Evolutionary conservation across 139 green algal genomes (phyloP), one percentile per base, ranked within the genome.

Genomic region (Volvox africanus): DNA sequence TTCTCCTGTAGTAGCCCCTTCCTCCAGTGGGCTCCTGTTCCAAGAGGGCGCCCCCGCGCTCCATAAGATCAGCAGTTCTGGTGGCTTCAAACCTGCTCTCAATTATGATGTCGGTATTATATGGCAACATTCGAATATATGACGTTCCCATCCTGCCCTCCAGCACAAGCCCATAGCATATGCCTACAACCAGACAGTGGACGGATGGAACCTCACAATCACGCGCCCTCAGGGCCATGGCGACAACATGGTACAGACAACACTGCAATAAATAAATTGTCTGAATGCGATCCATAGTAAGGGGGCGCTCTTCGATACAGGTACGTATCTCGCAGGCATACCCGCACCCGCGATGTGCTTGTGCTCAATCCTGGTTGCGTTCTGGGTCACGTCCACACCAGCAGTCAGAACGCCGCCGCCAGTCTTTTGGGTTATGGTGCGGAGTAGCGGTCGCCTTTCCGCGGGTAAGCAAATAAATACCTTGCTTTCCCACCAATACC

Each of bases 81-180:
- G 30, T 18, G 55, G 67, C 5, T 21, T 61, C 61, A 32, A 5
- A 26, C 1, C 55, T 61, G 11, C n/a, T 55, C 24, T 32, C 80
- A 14, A 36, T 36, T 37, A n/a, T n/a, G 55, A 21, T 62, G 81
- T 87, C 55, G 21, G 2, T 32, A 35, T 19, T 35, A 35, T 33
- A 17, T 30, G 65, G 68, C 68, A 73, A 71, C 0, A 93, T 37
- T 26, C 84, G 80, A 1, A 93, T 26, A 75, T 91, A 93, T 19
- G 90, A 85, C 30, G 91, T 26, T 16, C 88, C 80, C 9, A 93
- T 17, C 19, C 71, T 44, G 75, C 90, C 90, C 35, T 82, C 61
- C 28, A 65, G 77, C 35, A 65, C 73, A 14, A 93, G 79, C 0
- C 84, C 36, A 65, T 82, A 76, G n/a, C 44, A 36, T 6, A 87